These are phyloP conservation scores for Tylopilus sp. DNA, from an alignment of 1,284 basidiomycete genomes.

Conservation along the genomic window DNA sequence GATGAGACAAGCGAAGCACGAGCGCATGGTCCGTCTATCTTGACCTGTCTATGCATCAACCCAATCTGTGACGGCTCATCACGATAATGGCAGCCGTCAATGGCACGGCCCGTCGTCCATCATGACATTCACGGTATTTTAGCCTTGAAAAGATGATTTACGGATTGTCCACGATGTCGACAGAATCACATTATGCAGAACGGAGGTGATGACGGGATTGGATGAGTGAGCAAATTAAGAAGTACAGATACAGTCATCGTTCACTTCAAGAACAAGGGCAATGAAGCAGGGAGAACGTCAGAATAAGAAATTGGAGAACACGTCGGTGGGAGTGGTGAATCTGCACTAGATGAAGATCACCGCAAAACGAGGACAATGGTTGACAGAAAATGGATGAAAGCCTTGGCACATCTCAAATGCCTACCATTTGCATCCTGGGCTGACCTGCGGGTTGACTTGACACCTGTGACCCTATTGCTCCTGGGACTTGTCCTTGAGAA, in stretches of 20 bases:
- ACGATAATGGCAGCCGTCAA: too few relatives aligned
- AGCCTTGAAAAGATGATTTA: constrained; percentile 6
- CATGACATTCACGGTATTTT: background rate
- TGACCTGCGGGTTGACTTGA: constrained; percentile 28
- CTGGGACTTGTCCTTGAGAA: constrained; percentile 30
- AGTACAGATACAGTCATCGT: constrained; percentile 42
- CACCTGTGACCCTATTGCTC: constrained; percentile 31
- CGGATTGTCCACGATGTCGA: constrained; percentile 20
- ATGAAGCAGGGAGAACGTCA: constrained; percentile 20
- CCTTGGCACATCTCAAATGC: constrained; percentile 32
- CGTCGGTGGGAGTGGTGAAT: constrained; percentile 5
- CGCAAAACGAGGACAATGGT: constrained; percentile 15
- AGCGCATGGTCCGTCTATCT: too few relatives aligned
- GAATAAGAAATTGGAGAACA: constrained; percentile 22
- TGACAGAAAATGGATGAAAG: background rate
- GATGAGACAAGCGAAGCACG: too few relatives aligned
- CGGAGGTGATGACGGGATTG: constrained; percentile 18
- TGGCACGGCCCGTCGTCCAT: too few relatives aligned
- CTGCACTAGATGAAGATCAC: constrained; percentile 14
- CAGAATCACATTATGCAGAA: constrained; percentile 25
- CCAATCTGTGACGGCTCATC: too few relatives aligned
- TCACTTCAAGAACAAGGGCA: constrained; percentile 35
- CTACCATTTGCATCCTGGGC: constrained; percentile 37
- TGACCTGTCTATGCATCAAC: too few relatives aligned
- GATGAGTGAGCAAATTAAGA: constrained; percentile 35